Evolutionary conservation across 352 stramenopile genomes (phyloP).

Genomic region (Aphanomyces cochlioides): DNA sequence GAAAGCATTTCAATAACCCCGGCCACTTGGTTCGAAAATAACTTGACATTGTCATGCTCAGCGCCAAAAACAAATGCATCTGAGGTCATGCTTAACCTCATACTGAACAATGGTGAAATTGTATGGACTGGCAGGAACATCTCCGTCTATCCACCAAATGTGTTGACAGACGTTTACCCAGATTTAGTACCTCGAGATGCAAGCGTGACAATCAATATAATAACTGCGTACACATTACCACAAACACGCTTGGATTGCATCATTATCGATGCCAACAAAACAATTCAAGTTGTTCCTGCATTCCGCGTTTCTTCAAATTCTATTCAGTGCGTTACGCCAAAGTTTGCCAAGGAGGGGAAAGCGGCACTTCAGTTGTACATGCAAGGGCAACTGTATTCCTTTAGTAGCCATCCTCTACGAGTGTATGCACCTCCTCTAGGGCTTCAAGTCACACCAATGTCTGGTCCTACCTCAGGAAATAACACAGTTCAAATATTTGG

Average conservation of each 20-base stretch:
- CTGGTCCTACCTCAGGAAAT: constrained; percentile 31
- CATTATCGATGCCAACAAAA: background rate
- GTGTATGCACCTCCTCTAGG: constrained; percentile 32
- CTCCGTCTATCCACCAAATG: background rate
- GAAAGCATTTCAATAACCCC: background rate
- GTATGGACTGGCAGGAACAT: constrained; percentile 1
- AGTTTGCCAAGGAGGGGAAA: background rate
- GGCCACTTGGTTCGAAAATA: background rate
- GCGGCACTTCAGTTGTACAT: constrained; percentile 28
- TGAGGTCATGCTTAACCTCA: background rate
- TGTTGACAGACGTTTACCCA: background rate
- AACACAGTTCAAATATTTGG: constrained; percentile 32
- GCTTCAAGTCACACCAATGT: constrained; percentile 26
- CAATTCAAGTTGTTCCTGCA: background rate
- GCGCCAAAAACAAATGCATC: background rate
- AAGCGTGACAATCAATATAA: background rate
- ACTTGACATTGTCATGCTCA: background rate
- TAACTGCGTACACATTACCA: background rate
- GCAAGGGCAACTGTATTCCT: constrained; percentile 30
- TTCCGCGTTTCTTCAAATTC: background rate
- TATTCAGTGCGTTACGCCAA: constrained; percentile 10
- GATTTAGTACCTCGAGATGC: background rate
- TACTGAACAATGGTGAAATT: background rate
- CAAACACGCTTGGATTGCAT: background rate
- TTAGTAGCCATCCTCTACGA: constrained; percentile 8